Evolutionary conservation across 116 monocot species (phyloP), one percentile per base, ranked within the genome.

Genomic region (Trichopus zeylanicus): DNA sequence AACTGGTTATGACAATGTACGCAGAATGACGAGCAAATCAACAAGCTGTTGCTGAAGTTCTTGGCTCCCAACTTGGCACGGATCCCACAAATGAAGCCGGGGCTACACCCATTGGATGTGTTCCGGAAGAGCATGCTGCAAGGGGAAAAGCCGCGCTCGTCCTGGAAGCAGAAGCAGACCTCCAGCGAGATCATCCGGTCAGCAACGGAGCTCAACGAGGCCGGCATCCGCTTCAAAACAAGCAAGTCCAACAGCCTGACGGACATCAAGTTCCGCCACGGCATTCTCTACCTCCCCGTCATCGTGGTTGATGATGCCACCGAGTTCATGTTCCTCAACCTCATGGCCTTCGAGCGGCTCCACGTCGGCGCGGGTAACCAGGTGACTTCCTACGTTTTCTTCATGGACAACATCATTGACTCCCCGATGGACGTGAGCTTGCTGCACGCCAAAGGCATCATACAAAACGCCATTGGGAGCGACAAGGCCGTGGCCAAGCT

Each of bases 381-480:
- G 29, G 64, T 81, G 51, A 76, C 76, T 1, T 63, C 81, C 8
- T 81, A 72, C 55, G 81, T 72, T 12, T 72, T 69, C 61, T 76
- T 81, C 68, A 81, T 76, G 81, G 76, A 76, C 59, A 60, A 56
- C 49, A 72, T 81, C 60, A 76, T 81, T 56, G 81, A 81, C 57
- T 56, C 75, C 0, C 63, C 63, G 15, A 63, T 68, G 51, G 81
- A 76, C 56, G 76, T 81, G 1, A 62, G 61, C 56, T 29, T 81
- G 30, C 75, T 81, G 29, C 46, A 57, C 64, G 34, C 63, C 19
- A 71, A 63, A 23, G 76, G 72, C 20, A 72, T 81, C 67, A 76
- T 81, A 25, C 56, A 72, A 51, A 81, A 76, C 56, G 71, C 68
- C 3, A 18, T 76, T 8, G 71, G 69, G 26, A 71, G 68, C 56